phyloP scores from a whole-genome alignment of 176 grass and related monocot species.

The Hyparrhenia diplandra region DNA sequence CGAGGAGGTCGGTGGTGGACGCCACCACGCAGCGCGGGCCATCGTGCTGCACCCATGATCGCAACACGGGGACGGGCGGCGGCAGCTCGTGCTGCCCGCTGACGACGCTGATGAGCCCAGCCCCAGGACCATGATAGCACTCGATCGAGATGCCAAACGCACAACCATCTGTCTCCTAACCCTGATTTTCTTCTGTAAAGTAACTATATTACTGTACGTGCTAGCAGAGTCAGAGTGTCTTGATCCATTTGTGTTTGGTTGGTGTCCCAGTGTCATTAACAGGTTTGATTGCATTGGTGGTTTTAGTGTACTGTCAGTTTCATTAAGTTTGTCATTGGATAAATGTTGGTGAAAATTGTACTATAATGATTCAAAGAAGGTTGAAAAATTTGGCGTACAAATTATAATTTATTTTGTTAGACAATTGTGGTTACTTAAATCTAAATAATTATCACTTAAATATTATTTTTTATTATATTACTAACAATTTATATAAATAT shows the following conservation, averaged over 20 bases:
- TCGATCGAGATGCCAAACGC: not conserved
- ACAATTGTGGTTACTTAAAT: too few species aligned
- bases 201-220: too few species aligned
- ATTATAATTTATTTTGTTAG: too few species aligned
- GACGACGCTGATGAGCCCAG: not conserved
- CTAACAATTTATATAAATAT: too few species aligned
- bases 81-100: not conserved
- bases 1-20: not conserved
- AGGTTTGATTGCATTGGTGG: not conserved
- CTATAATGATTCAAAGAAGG: too few species aligned
- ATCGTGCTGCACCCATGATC: constrained; percentile 21
- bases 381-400: too few species aligned
- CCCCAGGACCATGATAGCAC: not conserved
- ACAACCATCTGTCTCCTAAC: not conserved
- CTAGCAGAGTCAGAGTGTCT: too few species aligned
- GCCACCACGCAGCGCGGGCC: not conserved
- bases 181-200: too few species aligned
- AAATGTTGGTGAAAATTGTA: too few species aligned
- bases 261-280: not conserved
- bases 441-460: too few species aligned
- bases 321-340: too few species aligned
- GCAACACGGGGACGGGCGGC: not conserved
- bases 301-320: not conserved
- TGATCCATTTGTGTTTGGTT: not conserved
- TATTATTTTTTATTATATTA: too few species aligned